These are phyloP conservation scores for Cercospora zeina DNA, from an alignment of 2,329 filamentous ascomycete species.

Conservation along the genomic window DNA sequence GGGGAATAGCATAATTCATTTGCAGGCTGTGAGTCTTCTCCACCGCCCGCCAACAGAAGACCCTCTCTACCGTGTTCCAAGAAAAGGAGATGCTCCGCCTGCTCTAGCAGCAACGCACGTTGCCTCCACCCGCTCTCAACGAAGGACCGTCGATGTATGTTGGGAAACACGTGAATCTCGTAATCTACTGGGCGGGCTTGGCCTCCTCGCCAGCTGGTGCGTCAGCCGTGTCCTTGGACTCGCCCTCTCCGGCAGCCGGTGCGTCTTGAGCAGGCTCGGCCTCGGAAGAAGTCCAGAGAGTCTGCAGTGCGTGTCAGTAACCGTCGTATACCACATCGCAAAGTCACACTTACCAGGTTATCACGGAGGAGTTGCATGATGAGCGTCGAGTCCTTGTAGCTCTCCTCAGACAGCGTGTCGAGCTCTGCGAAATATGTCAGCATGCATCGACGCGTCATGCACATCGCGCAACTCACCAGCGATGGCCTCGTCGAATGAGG, in stretches of 20 bases:
- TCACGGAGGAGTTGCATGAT: slow-evolving; percentile 99
- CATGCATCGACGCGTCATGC: neutral
- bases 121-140: slow-evolving; percentile 29
- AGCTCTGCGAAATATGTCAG: slow-evolving; percentile 63
- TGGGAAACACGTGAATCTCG: slow-evolving; percentile 21
- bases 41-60: neutral
- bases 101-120: slow-evolving; percentile 27
- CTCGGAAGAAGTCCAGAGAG: slow-evolving; percentile 98
- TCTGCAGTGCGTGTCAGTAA: slow-evolving; percentile 55
- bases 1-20: slow-evolving; percentile 20
- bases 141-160: slow-evolving; percentile 32
- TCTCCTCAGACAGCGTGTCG: slow-evolving; percentile 95
- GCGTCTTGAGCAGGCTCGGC: slow-evolving; percentile 71
- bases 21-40: slow-evolving; percentile 1
- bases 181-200: slow-evolving; percentile 48
- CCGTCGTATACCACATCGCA: neutral
- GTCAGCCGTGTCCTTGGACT: slow-evolving; percentile 57
- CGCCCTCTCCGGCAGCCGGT: slow-evolving; percentile 49
- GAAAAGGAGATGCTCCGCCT: slow-evolving; percentile 31
- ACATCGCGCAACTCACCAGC: slow-evolving; percentile 58
- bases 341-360: slow-evolving; percentile 68
- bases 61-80: slow-evolving; percentile 24
- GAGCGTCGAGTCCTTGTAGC: slow-evolving; percentile 98
- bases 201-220: slow-evolving; percentile 56
- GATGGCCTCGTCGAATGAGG: slow-evolving; percentile 95